Evolutionary conservation across 768 basidiomycete genomes (phyloP).

Genomic region (Cystobasidiopsis lactophilus): DNA sequence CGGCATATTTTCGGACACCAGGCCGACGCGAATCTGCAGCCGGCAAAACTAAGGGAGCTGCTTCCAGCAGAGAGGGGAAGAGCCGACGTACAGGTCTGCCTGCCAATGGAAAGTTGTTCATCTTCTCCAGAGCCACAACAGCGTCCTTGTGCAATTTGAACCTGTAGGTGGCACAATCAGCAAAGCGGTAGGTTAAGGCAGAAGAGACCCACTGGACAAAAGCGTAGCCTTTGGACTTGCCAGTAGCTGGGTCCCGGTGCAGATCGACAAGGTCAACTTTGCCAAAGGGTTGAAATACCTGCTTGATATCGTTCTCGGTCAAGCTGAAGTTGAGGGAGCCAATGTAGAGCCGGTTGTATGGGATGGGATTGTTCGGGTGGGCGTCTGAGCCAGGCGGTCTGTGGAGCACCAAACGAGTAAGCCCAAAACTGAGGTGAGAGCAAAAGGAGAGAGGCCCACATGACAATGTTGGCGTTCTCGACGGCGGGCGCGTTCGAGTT

Average conservation of each 20-base stretch:
- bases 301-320: slow-evolving; percentile 86
- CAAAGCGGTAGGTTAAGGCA: neutral
- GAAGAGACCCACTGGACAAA: slow-evolving; percentile 61
- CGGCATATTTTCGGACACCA: slow-evolving; percentile 17
- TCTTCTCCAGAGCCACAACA: slow-evolving; percentile 88
- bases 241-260: slow-evolving; percentile 81
- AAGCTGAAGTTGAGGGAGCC: slow-evolving; percentile 93
- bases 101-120: slow-evolving; percentile 96
- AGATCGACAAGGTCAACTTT: slow-evolving; percentile 96
- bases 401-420: neutral
- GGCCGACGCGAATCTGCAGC: slow-evolving; percentile 11
- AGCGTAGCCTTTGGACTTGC: slow-evolving; percentile 89
- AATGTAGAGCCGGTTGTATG: slow-evolving; percentile 59
- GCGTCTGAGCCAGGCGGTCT: slow-evolving; percentile 7
- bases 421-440: neutral
- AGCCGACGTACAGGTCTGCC: slow-evolving; percentile 34
- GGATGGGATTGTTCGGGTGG: slow-evolving; percentile 6
- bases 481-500: neutral
- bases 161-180: slow-evolving; percentile 29
- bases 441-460: neutral
- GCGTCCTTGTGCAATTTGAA: slow-evolving; percentile 83
- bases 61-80: neutral
- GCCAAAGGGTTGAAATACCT: slow-evolving; percentile 98
- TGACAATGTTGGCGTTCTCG: slow-evolving; percentile 36
- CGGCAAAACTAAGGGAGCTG: neutral